Conservation (phyloP, 2,329 filamentous ascomycete species). For the Sclerotinia subarctica region DNA sequence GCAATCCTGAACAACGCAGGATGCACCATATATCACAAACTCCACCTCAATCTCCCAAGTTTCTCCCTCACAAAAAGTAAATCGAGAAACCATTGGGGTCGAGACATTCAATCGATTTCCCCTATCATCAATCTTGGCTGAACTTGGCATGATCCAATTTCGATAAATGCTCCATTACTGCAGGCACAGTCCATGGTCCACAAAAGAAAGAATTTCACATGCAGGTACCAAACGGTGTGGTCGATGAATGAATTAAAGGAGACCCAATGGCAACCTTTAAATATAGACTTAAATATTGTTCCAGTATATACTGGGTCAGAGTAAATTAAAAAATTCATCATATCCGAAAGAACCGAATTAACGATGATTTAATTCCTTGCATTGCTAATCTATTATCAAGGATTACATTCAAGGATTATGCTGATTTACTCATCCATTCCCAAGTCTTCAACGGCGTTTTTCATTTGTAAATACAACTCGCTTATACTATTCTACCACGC, state of each 20-base stretch:
- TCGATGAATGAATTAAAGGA: not conserved
- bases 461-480: not conserved
- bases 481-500: slow-evolving; percentile 14
- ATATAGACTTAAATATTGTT: not conserved
- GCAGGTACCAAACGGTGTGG: not conserved
- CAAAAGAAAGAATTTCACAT: not conserved
- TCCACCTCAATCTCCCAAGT: slow-evolving; percentile 4
- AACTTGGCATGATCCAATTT: slow-evolving; percentile 7
- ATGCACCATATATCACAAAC: not conserved
- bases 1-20: too few relatives aligned
- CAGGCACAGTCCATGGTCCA: not conserved
- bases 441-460: not conserved
- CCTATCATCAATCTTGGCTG: not conserved
- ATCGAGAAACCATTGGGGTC: not conserved
- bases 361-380: slow-evolving; percentile 5
- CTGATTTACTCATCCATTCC: not conserved
- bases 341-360: slow-evolving; percentile 3
- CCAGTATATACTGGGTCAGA: not conserved
- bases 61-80: too few relatives aligned
- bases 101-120: not conserved
- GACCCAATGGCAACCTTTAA: not conserved
- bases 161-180: not conserved
- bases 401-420: slow-evolving; percentile 2
- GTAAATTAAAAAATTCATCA: not conserved
- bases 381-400: not conserved